Evolutionary conservation across 1,139 yeast species (phyloP), one percentile per base, ranked within the genome.

Genomic region (Lodderomyces theae): DNA sequence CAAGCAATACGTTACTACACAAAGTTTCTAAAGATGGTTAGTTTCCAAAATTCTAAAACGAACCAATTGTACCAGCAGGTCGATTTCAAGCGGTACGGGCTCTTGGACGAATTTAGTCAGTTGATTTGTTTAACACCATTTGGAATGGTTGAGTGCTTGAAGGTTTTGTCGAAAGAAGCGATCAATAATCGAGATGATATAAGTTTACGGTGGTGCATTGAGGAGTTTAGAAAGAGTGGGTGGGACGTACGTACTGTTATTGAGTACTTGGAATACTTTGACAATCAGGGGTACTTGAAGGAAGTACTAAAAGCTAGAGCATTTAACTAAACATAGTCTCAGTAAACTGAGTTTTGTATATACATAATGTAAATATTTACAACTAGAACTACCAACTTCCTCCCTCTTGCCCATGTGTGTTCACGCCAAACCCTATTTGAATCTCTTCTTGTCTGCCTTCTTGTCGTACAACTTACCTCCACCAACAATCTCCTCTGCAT

Each of bases 391-490:
- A n/a, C n/a, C n/a, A n/a, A 18, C 2, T 21, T 30, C 8, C 34
- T 6, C 8, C n/a, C n/a, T n/a, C n/a, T n/a, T n/a, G n/a, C n/a
- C n/a, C n/a, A n/a, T n/a, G n/a, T n/a, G n/a, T n/a, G n/a, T n/a
- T n/a, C n/a, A n/a, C n/a, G n/a, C n/a, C n/a, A n/a, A n/a, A n/a
- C n/a, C n/a, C 23, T 41, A 39, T 51, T 54, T 50, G 52, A 56
- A 53, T 58, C 59, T 61, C 50, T 59, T 64, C 40, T 60, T 60
- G 42, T 56, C 54, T 25, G 52, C 61, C 61, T 74, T 80, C 64
- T 72, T 79, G 57, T 76, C 78, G 34, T 66, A 74, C 43, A 79
- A 70, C 48, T 79, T 66, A 54, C 82, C 83, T 51, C 88, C 88
- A 47, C 74, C 67, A 51, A 73, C 81, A 34, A 86, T 80, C 51